Percentiles rank a stretch among this genome's conserved stretches.
Conservation (phyloP, 495 filamentous ascomycete genomes). For the Choiromyces venosus region DNA sequence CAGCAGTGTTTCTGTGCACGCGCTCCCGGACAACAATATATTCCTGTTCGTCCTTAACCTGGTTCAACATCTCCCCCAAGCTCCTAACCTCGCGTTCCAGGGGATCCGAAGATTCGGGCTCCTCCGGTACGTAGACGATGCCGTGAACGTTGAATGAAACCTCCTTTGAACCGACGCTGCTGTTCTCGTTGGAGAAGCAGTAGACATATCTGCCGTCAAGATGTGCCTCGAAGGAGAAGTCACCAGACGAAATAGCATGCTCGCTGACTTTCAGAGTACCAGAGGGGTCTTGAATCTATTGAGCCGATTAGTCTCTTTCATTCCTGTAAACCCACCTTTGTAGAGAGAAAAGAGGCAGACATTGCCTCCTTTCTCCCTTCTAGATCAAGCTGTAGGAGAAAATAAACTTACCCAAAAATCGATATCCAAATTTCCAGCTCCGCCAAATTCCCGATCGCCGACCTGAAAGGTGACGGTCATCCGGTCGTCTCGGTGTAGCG, state of each 20-base stretch:
- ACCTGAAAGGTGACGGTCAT: conserved; percentile 99
- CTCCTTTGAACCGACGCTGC: conserved; percentile 86
- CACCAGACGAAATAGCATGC: conserved; percentile 74
- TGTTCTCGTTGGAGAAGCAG: conserved; percentile 99
- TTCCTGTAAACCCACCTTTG: background rate
- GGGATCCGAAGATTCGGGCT: conserved; percentile 76
- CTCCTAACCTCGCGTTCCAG: conserved; percentile 84
- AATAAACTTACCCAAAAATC: conserved; percentile 83
- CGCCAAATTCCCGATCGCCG: conserved; percentile 91
- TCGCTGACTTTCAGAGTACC: conserved; percentile 69
- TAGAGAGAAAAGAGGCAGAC: background rate
- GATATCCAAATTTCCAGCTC: conserved; percentile 88
- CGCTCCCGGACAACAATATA: conserved; percentile 95
- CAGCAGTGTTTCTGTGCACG: conserved; percentile 94
- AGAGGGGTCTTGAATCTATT: conserved; percentile 76
- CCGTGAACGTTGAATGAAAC: conserved; percentile 99
- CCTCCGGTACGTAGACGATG: conserved; percentile 92
- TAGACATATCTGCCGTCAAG: conserved; percentile 86
- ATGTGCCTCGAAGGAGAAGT: conserved; percentile 83
- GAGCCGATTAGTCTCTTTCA: background rate
- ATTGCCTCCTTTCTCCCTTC: background rate
- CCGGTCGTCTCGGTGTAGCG: conserved; percentile 83
- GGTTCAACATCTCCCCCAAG: conserved; percentile 75
- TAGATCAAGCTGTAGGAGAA: background rate
- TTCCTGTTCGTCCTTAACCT: conserved; percentile 94